Base-by-base conservation (phyloP, 2,329 filamentous ascomycete genomes). In the Penicillium sp. region DNA sequence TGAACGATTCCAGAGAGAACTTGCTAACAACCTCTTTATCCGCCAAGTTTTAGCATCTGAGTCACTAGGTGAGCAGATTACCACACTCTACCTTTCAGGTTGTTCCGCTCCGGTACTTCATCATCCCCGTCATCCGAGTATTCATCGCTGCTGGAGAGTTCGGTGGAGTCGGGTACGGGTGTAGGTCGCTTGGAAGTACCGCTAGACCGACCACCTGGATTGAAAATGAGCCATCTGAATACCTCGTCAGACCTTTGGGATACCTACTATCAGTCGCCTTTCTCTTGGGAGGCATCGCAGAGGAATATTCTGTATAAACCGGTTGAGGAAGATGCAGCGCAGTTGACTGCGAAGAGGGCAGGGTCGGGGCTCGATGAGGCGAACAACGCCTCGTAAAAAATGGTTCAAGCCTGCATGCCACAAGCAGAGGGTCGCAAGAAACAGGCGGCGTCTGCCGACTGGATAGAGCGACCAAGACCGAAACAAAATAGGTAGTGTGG, bases 241-340 rank as follows among this genome's bases (percentile, higher is more conserved):
- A 49, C 50, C 47, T n/a, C 49, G 47, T 63, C 58, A 51, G 69
- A 64, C 61, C 67, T 61, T 56, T 21, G 55, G 46, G 61, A 65
- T 64, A 54, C 74, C 74, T 79, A 81, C 79, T 79, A 52, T 79
- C 76, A 64, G 78, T 68, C 59, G 88, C 88, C 78, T 91, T 91
- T 70, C 88, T 83, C 78, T 91, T 91, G 19, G 82, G 80, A 61
- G 88, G 84, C 89, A 91, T 91, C 56, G 64, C 71, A n/a, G 10
- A 46, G 13, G 7, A 24, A 33, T 45, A 43, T 29, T 43, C n/a
- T 6, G 24, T 21, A 29, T 22, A 22, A 37, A 46, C 8, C 19
- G 14, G 21, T 21, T 16, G 22, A 27, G 8, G 21, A 31, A 7
- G 14, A 14, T 11, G 4, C 13, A 19, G 16, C 22, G 29, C 31